These are phyloP conservation scores for Cyclotella distinguenda DNA, from an alignment of 108 stramenopile species.

Conservation along the genomic window DNA sequence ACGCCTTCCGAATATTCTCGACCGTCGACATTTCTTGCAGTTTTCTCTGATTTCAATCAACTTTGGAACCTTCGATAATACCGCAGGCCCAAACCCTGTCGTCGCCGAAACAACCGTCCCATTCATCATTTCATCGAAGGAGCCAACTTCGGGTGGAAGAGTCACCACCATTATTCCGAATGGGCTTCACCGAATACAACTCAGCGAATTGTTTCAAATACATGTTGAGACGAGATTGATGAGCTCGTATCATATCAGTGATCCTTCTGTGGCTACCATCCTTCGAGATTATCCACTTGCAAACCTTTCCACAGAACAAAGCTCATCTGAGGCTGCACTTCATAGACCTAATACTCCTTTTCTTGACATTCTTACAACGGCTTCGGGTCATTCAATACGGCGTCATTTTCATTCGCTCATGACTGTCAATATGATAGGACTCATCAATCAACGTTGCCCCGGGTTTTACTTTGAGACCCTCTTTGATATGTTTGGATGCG, in stretches of 20 bases:
- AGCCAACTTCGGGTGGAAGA: constrained; percentile 49
- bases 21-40: constrained; percentile 68
- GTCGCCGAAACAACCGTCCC: constrained; percentile 70
- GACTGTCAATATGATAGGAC: constrained; percentile 21
- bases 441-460: constrained; percentile 20
- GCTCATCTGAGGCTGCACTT: constrained; percentile 10
- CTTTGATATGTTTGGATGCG: constrained; percentile 40
- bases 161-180: constrained; percentile 83
- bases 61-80: not conserved
- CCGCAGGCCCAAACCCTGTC: not conserved
- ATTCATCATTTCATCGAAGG: constrained; percentile 63
- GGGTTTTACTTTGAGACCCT: constrained; percentile 42
- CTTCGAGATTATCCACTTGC: constrained; percentile 66
- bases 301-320: not conserved
- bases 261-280: constrained; percentile 66
- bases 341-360: constrained; percentile 15
- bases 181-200: constrained; percentile 73
- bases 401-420: constrained; percentile 37
- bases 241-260: constrained; percentile 69
- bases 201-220: constrained; percentile 69
- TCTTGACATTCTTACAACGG: constrained; percentile 35
- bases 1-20: constrained; percentile 72
- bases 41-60: constrained; percentile 66
- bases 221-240: constrained; percentile 72
- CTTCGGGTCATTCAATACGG: constrained; percentile 33